Percentiles rank a stretch among this genome's conserved stretches.
These are phyloP conservation scores for Naganishia cerealis DNA, from an alignment of 1,284 basidiomycete genomes.

Conservation along the genomic window DNA sequence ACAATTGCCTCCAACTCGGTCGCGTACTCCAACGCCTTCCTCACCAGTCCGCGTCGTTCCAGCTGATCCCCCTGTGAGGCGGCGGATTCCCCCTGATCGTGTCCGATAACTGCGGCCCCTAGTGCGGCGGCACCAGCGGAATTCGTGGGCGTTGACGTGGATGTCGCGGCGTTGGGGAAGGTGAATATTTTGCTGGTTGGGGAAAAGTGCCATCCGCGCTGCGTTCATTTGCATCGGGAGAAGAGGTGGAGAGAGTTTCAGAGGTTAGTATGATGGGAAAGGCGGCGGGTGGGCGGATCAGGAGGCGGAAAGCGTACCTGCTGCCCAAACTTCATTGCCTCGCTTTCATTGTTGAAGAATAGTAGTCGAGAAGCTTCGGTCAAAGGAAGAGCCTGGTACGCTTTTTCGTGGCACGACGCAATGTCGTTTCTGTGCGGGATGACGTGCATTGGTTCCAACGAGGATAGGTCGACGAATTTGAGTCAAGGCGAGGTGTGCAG, in stretches of 20 bases:
- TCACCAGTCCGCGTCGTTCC: slow-evolving; percentile 46
- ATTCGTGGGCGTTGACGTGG: slow-evolving; percentile 33
- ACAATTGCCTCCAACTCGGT: slow-evolving; percentile 54
- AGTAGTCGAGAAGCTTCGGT: slow-evolving; percentile 50
- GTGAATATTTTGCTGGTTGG: slow-evolving; percentile 50
- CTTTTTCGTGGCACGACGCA: slow-evolving; percentile 53
- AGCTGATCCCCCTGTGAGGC: slow-evolving; percentile 46
- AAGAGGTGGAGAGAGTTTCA: background rate
- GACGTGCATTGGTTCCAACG: no score
- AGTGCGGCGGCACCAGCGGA: slow-evolving; percentile 3
- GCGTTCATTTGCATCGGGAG: background rate
- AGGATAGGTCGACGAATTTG: background rate
- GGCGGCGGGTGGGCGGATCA: background rate
- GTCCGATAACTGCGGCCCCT: slow-evolving; percentile 13
- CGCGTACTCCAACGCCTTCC: slow-evolving; percentile 50
- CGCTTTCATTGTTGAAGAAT: slow-evolving; percentile 50
- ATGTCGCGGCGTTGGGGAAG: slow-evolving; percentile 39
- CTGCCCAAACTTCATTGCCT: slow-evolving; percentile 48
- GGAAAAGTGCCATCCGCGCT: slow-evolving; percentile 51
- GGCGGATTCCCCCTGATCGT: slow-evolving; percentile 36
- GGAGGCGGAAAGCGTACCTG: slow-evolving; percentile 38
- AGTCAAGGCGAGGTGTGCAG: background rate
- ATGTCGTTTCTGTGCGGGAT: slow-evolving; percentile 48
- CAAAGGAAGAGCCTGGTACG: slow-evolving; percentile 51
- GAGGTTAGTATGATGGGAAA: background rate